phyloP scores from a whole-genome alignment of 148 eudicot species.

The Selenicereus undatus region DNA sequence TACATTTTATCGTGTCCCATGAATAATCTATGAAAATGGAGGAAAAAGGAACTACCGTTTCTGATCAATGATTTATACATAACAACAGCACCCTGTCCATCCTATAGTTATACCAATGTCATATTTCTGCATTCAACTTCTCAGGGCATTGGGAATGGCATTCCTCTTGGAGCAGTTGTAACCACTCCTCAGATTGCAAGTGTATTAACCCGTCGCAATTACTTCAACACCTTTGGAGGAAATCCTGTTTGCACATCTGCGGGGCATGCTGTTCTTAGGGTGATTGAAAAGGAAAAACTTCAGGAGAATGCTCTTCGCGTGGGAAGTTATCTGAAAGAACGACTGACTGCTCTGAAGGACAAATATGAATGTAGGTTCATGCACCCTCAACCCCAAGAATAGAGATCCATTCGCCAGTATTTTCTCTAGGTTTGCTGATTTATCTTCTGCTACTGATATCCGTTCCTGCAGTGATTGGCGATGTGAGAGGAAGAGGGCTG shows the following conservation, averaged over 20 bases:
- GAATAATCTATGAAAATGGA: neutral
- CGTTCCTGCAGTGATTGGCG: conserved; percentile 76
- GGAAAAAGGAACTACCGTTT: neutral
- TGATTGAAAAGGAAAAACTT: conserved; percentile 84
- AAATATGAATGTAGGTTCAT: conserved; percentile 68
- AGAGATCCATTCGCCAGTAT: neutral
- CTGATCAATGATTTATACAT: neutral
- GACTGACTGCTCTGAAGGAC: conserved; percentile 61
- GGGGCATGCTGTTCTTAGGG: conserved; percentile 85
- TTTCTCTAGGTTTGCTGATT: neutral
- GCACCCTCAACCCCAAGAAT: neutral
- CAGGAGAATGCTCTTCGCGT: conserved; percentile 84
- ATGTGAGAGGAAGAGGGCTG: conserved; percentile 95
- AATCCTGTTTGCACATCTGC: conserved; percentile 95
- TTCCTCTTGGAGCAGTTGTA: conserved; percentile 96
- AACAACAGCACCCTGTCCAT: neutral
- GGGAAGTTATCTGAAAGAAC: conserved; percentile 74
- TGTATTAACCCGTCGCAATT: conserved; percentile 70
- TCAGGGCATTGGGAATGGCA: conserved; percentile 97
- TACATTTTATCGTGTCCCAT: neutral
- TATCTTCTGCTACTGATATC: neutral
- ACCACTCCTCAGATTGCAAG: conserved; percentile 94
- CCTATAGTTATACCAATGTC: neutral
- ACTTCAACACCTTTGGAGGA: conserved; percentile 98
- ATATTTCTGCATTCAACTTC: neutral